phyloP scores from a whole-genome alignment of 2,329 filamentous ascomycete genomes.

The Elsinoe perseae region DNA sequence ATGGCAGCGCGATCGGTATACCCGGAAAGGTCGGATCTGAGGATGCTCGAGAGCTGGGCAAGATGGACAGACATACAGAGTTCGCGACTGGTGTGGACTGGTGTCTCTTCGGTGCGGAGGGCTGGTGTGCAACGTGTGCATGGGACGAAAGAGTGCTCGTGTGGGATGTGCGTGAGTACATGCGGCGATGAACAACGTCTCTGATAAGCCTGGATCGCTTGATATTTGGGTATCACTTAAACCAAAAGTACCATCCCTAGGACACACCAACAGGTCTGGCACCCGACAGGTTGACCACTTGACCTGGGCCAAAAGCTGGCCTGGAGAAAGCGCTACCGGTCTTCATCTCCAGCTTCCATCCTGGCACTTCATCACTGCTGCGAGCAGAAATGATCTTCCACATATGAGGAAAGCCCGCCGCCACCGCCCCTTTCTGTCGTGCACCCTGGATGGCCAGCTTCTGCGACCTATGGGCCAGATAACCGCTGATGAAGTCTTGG shows the following conservation, averaged over 20 bases:
- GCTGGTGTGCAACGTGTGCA: slow-evolving; percentile 88
- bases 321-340: slow-evolving; percentile 19
- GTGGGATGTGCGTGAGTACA: slow-evolving; percentile 74
- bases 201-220: background rate
- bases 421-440: slow-evolving; percentile 45
- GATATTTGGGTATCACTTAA: slow-evolving; percentile 10
- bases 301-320: slow-evolving; percentile 36
- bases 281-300: slow-evolving; percentile 51
- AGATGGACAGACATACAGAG: slow-evolving; percentile 91
- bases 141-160: slow-evolving; percentile 90
- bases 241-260: background rate
- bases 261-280: slow-evolving; percentile 39
- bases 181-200: slow-evolving; percentile 35
- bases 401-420: slow-evolving; percentile 67
- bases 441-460: slow-evolving; percentile 78
- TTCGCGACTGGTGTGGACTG: slow-evolving; percentile 95
- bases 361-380: slow-evolving; percentile 58
- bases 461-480: slow-evolving; percentile 66
- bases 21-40: slow-evolving; percentile 28
- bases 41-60: slow-evolving; percentile 57
- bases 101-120: slow-evolving; percentile 91
- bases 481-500: slow-evolving; percentile 75
- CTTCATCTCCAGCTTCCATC: slow-evolving; percentile 55
- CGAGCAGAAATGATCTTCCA: slow-evolving; percentile 60
- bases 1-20: slow-evolving; percentile 53